phyloP scores from a whole-genome alignment of 805 yeast genomes.

The Yamadazyma laniorum region DNA sequence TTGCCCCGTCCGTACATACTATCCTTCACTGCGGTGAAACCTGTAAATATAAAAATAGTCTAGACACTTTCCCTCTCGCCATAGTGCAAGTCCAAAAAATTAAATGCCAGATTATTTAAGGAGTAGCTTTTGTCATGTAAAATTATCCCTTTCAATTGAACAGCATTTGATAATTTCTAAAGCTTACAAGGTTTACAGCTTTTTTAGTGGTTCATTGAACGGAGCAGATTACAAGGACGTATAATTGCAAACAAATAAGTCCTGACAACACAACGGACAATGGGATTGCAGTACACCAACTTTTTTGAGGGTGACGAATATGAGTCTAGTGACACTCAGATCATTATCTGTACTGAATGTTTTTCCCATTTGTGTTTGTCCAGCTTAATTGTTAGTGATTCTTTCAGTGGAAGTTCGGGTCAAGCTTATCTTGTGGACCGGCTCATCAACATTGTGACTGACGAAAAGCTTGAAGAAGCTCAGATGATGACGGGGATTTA shows the following conservation, averaged over 20 bases:
- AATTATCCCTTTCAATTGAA: conserved; percentile 1
- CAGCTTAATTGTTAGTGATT: conserved; percentile 34
- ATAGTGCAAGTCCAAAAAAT: background rate
- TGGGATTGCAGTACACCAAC: conserved; percentile 42
- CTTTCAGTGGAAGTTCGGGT: conserved; percentile 40
- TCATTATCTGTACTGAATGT: conserved; percentile 41
- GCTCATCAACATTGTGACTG: conserved; percentile 34
- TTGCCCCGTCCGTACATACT: background rate
- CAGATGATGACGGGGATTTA: conserved; percentile 41
- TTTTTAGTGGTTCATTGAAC: no score
- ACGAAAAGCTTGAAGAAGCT: conserved; percentile 27
- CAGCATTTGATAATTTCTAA: background rate
- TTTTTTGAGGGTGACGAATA: conserved; percentile 38
- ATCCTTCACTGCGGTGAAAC: background rate
- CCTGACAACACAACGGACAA: no score
- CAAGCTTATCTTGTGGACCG: conserved; percentile 41
- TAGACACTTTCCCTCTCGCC: conserved; percentile 5
- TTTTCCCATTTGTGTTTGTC: conserved; percentile 41
- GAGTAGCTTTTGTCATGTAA: conserved; percentile 5
- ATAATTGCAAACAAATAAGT: no score
- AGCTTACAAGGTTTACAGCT: no score
- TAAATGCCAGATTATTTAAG: conserved; percentile 7
- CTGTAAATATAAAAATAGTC: conserved; percentile 7
- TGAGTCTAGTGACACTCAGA: conserved; percentile 35
- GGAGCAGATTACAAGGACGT: no score